A percentile compares a stretch with the other conserved stretches of the same genome.
These are phyloP conservation scores for Capsicum pubescens DNA, from an alignment of 257 asterid genomes.

Conservation along the genomic window DNA sequence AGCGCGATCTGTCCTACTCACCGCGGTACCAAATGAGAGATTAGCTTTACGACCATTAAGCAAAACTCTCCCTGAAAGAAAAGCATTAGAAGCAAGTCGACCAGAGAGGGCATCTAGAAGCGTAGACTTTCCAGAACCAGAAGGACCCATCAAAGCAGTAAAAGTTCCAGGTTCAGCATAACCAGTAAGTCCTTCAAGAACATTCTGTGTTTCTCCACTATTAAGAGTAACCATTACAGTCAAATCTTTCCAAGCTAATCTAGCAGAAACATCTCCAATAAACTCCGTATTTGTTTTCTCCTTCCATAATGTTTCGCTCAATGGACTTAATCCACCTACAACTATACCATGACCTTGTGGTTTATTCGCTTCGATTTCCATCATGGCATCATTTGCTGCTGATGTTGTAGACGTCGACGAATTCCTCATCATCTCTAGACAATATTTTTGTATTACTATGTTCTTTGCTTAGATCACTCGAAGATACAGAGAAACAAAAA, in stretches of 20 bases:
- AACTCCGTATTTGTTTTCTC: constrained; percentile 80
- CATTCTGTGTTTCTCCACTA: constrained; percentile 83
- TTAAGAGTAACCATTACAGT: constrained; percentile 79
- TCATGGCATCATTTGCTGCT: constrained; percentile 63
- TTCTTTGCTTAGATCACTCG: background rate
- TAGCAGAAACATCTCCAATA: constrained; percentile 87
- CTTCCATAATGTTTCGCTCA: constrained; percentile 93
- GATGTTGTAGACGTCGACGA: constrained; percentile 40
- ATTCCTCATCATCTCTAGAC: constrained; percentile 32
- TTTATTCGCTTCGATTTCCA: constrained; percentile 87
- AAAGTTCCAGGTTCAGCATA: constrained; percentile 95
- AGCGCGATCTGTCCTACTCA: constrained; percentile 39
- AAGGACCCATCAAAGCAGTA: constrained; percentile 98
- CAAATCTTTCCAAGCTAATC: constrained; percentile 89
- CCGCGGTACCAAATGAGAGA: constrained; percentile 89
- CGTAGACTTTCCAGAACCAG: constrained; percentile 95
- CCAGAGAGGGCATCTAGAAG: constrained; percentile 91
- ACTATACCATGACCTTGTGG: constrained; percentile 73
- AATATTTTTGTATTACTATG: too few species aligned
- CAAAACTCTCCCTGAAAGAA: constrained; percentile 75
- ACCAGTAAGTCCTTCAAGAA: constrained; percentile 73
- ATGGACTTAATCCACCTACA: constrained; percentile 86
- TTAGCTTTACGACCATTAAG: constrained; percentile 95
- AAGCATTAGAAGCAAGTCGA: constrained; percentile 87
- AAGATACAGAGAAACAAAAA: background rate